Evolutionary conservation across 2,329 filamentous ascomycete species (phyloP), one percentile per base, ranked within the genome.

Genomic region (Cordyceps cateniannulata): DNA sequence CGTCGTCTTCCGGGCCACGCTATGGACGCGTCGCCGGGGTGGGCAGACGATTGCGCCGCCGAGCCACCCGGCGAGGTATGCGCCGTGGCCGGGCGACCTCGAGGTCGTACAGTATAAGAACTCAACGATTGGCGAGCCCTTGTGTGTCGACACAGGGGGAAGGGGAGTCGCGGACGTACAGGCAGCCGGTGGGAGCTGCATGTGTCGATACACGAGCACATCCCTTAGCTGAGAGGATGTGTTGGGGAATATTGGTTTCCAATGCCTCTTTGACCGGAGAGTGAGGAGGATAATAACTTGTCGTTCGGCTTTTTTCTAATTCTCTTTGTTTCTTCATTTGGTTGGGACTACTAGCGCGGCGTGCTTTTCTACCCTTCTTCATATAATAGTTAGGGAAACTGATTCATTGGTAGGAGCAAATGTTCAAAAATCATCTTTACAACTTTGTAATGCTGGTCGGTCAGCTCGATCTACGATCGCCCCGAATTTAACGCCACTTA

Each of bases 21-120:
- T 90, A 2, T 89, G 87, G 74, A 87, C 84, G n/a, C 70, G 75
- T 1, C 69, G 73, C 3, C 68, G 71, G 3, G 68, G 66, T 42
- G 63, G 62, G 50, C 60, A 62, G 9, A 62, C 58, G 16, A 64
- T 70, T 44, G 50, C 67, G 40, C 1, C 52, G 22, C 53, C 59
- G 56, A 65, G 42, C 49, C 66, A 44, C 59, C 59, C 35, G 44
- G 63, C 32, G 24, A 67, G 66, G 25, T 80, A 76, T 65, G 65
- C 71, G 16, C 65, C 71, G 1, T 88, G 85, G 85, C 83, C 84
- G 0, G 85, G 79, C 61, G 80, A 83, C 20, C 79, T 86, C 1
- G 79, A 83, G 54, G 73, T 88, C 44, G 73, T 76, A 59, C 80
- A 87, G 70, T 69, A 75, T 29, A 79, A 82, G 63, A 70, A 72